Base-by-base conservation (phyloP, 1,284 basidiomycete genomes). In the Moesziomyces sp. region DNA sequence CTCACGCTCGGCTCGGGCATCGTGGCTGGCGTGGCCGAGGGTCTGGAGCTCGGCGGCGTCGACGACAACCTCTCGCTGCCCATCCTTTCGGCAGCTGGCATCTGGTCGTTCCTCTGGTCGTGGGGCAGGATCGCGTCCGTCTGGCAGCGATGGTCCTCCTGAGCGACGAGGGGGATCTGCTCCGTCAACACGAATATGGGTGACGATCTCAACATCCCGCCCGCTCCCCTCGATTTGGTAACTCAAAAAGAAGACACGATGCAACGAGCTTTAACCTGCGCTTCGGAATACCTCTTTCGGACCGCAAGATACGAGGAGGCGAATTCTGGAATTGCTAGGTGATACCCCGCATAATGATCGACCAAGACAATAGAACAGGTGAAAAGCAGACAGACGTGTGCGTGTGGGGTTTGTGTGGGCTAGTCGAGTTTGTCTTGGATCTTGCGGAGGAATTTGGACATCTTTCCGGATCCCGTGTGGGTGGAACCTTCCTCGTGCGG, bases 11-110 rank as follows among this genome's bases (percentile, higher is more conserved):
- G 65, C 21, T 78, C 66, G 46, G 85, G 85, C 11, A 42, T 85
- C 7, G 77, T 84, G 14, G 85, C 84, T 0, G 85, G 77, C 2
- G 54, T 86, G 5, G 84, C 85, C 3, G 85, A 86, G 74, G 84
- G 80, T 2, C 77, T 86, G 46, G 94, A 97, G 84, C 87, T 98
- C 13, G 93, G 92, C 28, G 89, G 89, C 0, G 81, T 94, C 38
- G 96, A 98, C 82, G 96, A 99, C 84, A 98, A 99, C 85, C 85
- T 98, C 43, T 95, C 93, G 6, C 86, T 99, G 28, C 96, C 96
- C 2, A 91, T 98, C 77, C 89, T 97, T 47, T 91, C 92, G 19
- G 94, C 94, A 0, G 90, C 90, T 1, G 90, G 92, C 77, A 87
- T 96, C 52, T 91, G 91, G 87, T 77, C 53, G 63, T 8, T 75